phyloP scores from a whole-genome alignment of 2,329 filamentous ascomycete species.

The Stromatinia cepivora region DNA sequence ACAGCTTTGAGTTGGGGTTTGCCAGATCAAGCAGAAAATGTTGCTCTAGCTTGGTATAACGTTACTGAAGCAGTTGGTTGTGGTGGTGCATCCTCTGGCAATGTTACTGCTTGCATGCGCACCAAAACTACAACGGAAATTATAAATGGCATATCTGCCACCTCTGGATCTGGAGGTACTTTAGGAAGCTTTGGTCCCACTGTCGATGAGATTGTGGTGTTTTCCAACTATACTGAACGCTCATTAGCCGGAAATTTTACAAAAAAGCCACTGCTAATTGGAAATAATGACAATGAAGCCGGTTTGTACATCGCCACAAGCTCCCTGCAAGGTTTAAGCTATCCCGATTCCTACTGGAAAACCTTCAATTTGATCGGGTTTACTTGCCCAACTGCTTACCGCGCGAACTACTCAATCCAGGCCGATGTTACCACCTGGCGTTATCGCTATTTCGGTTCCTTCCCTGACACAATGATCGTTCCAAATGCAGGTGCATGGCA shows the following conservation, averaged over 20 bases:
- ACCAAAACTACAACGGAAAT: slow-evolving; percentile 33
- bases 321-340: slow-evolving; percentile 29
- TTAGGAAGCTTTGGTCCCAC: slow-evolving; percentile 37
- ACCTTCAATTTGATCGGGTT: slow-evolving; percentile 39
- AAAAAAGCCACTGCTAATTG: slow-evolving; percentile 39
- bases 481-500: slow-evolving; percentile 43
- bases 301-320: slow-evolving; percentile 38
- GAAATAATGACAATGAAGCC: slow-evolving; percentile 42
- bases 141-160: not conserved
- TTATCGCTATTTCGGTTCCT: slow-evolving; percentile 44
- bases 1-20: slow-evolving; percentile 36
- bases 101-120: slow-evolving; percentile 38
- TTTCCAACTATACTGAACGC: slow-evolving; percentile 36
- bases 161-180: slow-evolving; percentile 22
- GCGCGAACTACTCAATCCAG: slow-evolving; percentile 36
- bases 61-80: slow-evolving; percentile 37
- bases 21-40: slow-evolving; percentile 28
- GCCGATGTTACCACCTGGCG: slow-evolving; percentile 42
- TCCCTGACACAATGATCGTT: slow-evolving; percentile 40
- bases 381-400: slow-evolving; percentile 41
- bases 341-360: slow-evolving; percentile 36
- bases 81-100: slow-evolving; percentile 32
- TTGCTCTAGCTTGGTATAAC: slow-evolving; percentile 34
- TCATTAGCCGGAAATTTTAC: slow-evolving; percentile 26
- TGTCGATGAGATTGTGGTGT: slow-evolving; percentile 36